Conservation (phyloP, 73 alveolate species). For the Tetrahymena borealis region DNA sequence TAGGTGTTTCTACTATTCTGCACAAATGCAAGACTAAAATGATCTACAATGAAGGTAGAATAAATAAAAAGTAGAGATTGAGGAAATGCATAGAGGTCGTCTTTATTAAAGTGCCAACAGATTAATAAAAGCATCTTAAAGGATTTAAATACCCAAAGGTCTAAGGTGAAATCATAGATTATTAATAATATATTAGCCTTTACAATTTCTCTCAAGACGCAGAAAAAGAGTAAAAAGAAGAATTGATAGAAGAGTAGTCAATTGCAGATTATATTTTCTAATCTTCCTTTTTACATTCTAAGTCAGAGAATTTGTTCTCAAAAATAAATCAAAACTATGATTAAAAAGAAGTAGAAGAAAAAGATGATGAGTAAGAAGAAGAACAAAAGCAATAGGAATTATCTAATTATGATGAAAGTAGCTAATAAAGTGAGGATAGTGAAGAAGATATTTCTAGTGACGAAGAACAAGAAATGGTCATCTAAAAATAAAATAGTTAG, state of each 20-base stretch:
- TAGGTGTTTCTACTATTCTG: neutral
- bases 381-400: too few species aligned
- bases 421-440: too few species aligned
- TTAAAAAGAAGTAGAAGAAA: neutral
- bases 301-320: too few species aligned
- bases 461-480: neutral
- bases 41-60: neutral
- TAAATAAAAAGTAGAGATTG: neutral
- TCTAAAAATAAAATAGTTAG: neutral
- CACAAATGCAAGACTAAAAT: neutral
- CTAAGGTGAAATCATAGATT: neutral
- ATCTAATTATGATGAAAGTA: too few species aligned
- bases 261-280: neutral
- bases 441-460: neutral
- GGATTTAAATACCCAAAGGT: neutral
- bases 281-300: neutral
- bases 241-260: neutral
- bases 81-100: neutral
- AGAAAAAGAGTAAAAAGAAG: neutral
- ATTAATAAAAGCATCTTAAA: neutral
- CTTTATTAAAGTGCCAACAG: neutral
- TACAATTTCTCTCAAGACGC: neutral
- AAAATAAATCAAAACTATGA: neutral
- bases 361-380: too few species aligned
- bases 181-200: neutral